Evolutionary conservation across 1,284 basidiomycete genomes (phyloP), one percentile per base, ranked within the genome.

Genomic region (Puccinia hordei): DNA sequence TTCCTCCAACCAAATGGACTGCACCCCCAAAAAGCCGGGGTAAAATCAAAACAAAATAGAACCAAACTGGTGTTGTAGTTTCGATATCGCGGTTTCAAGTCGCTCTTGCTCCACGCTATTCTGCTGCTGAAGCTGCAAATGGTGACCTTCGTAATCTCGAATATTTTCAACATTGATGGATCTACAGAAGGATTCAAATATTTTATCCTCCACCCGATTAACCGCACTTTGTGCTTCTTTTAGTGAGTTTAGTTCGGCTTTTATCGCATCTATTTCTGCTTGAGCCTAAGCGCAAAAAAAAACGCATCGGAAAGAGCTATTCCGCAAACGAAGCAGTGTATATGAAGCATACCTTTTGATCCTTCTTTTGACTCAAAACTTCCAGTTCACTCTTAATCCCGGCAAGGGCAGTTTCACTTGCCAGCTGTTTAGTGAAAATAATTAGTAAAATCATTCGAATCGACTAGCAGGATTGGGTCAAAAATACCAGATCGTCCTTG

Each of bases 91-190:
- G 15, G 91, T 92, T 82, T 95, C 91, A 84, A 91, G 97, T 75
- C 92, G 89, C 82, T 95, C 87, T 79, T 93, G 88, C 2, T 93
- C 93, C 83, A 93, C 93, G 84, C 90, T 92, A 86, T 95, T 94
- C 83, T 93, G 91, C 85, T 94, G 90, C 0, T 93, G 93, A 30
- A 93, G 89, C 85, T 92, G 93, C 44, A 98, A 88, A 84, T 98
- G 95, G 24, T 92, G 90, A 85, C 94, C 92, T 86, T 99, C 96
- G 85, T 98, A 99, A 82, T 97, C 94, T 61, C 96, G 91, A 82
- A 99, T 95, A 86, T 92, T 91, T 46, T 87, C 85, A 12, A 98
- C 92, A 6, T 91, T 90, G 83, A 99, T 95, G 80, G 90, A 89
- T 51, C 86, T 85, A 85, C 96, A 98, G 87, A 99, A 99, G 2